phyloP scores from a whole-genome alignment of 2,329 filamentous ascomycete species.

The Plenodomus lindquistii region DNA sequence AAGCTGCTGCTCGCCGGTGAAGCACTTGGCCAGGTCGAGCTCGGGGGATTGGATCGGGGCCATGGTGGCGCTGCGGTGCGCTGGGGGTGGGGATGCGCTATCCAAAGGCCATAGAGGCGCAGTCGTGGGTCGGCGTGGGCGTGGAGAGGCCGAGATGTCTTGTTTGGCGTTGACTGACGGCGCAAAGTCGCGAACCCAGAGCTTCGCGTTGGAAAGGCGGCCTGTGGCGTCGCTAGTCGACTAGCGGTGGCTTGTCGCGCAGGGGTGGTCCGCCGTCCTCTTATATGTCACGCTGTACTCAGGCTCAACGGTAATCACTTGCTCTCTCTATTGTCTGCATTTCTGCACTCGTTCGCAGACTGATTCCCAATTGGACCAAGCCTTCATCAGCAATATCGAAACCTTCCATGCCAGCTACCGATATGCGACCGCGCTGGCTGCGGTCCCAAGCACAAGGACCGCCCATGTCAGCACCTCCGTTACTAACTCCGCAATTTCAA shows the following conservation, averaged over 20 bases:
- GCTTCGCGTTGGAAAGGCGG: constrained; percentile 21
- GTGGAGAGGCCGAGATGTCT: constrained; percentile 10
- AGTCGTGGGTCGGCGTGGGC: constrained; percentile 12
- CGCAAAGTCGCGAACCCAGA: constrained; percentile 18
- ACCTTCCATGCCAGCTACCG: background rate
- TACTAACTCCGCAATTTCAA: constrained; percentile 16
- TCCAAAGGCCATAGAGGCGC: constrained; percentile 39
- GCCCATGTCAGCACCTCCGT: constrained; percentile 7
- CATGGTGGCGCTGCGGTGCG: constrained; percentile 45
- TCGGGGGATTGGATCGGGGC: constrained; percentile 44
- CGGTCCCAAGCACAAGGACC: background rate
- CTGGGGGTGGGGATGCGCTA: constrained; percentile 26
- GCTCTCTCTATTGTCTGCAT: too few relatives aligned
- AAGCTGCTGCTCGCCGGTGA: constrained; percentile 77
- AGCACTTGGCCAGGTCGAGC: constrained; percentile 81
- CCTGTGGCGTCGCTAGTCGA: constrained; percentile 6
- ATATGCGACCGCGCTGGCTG: background rate
- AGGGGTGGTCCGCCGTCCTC: too few relatives aligned
- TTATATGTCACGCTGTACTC: too few relatives aligned
- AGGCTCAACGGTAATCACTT: too few relatives aligned
- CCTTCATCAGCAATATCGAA: background rate
- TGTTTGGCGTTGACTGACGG: constrained; percentile 30
- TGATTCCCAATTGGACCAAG: background rate
- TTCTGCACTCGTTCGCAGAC: too few relatives aligned
- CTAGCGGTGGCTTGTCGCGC: constrained; percentile 2